A percentile compares a stretch with the other conserved stretches of the same genome.
phyloP scores from a whole-genome alignment of 331 rosid genomes.

The Quercus tomentella region DNA sequence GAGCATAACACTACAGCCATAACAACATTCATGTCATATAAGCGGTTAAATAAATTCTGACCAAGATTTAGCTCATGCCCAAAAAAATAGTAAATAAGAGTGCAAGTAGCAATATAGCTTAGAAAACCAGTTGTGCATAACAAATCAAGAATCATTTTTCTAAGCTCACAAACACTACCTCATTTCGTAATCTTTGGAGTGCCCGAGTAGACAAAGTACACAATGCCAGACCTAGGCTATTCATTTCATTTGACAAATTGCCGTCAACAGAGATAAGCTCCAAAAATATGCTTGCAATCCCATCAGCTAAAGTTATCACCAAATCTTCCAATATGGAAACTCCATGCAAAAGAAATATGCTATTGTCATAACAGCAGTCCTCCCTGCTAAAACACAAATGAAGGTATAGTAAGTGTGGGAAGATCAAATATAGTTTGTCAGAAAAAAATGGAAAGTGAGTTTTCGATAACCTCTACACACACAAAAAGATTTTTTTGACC shows the following conservation, averaged over 20 bases:
- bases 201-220: constrained; percentile 85
- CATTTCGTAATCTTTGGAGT: constrained; percentile 89
- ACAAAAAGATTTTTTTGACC: too few relatives aligned
- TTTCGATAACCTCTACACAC: too few relatives aligned
- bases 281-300: constrained; percentile 74
- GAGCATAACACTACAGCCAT: not conserved
- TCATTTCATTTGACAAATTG: constrained; percentile 58
- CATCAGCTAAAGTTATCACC: constrained; percentile 78
- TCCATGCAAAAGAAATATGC: constrained; percentile 63
- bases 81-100: not conserved
- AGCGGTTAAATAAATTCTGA: not conserved
- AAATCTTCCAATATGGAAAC: constrained; percentile 87
- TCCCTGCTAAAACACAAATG: constrained; percentile 43
- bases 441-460: not conserved
- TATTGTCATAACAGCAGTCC: constrained; percentile 49
- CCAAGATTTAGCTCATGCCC: not conserved
- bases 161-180: constrained; percentile 39
- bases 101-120: not conserved
- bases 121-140: not conserved
- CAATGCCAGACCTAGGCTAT: constrained; percentile 51
- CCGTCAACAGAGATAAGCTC: constrained; percentile 94
- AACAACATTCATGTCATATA: not conserved
- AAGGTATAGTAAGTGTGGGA: constrained; percentile 20
- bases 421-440: not conserved
- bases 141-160: not conserved